Evolutionary conservation across 306 rosid species (phyloP).

Genomic region (Vicia sativa): DNA sequence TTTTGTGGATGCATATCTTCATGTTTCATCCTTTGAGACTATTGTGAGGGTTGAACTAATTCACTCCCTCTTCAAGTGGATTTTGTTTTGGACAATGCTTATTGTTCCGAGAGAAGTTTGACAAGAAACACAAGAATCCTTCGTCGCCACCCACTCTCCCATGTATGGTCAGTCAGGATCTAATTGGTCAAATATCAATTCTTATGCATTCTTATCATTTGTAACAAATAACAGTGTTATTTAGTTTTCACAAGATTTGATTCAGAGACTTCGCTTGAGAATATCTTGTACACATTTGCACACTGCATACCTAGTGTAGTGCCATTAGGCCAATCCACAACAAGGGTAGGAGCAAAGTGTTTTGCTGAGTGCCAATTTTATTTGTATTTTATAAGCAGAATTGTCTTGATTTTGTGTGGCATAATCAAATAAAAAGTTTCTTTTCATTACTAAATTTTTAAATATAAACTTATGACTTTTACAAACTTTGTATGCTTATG

Average conservation of each 20-base stretch:
- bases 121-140: no score
- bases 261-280: neutral
- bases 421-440: constrained; percentile 31
- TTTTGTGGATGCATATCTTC: neutral
- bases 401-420: constrained; percentile 42
- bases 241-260: neutral
- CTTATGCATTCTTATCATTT: no score
- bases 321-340: neutral
- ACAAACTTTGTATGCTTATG: neutral
- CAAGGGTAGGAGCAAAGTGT: constrained; percentile 1
- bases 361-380: constrained; percentile 28
- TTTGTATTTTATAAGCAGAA: constrained; percentile 34
- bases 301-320: constrained; percentile 1
- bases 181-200: no score
- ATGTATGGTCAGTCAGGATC: no score
- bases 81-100: neutral
- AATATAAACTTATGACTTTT: neutral
- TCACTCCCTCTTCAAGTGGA: neutral
- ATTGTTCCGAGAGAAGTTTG: no score
- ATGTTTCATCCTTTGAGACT: neutral
- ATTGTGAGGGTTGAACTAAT: neutral
- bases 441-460: constrained; percentile 21
- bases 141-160: no score
- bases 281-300: constrained; percentile 2
- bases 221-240: no score